Conservation (phyloP, 352 stramenopile genomes). For the Peronosclerospora sorghi region DNA sequence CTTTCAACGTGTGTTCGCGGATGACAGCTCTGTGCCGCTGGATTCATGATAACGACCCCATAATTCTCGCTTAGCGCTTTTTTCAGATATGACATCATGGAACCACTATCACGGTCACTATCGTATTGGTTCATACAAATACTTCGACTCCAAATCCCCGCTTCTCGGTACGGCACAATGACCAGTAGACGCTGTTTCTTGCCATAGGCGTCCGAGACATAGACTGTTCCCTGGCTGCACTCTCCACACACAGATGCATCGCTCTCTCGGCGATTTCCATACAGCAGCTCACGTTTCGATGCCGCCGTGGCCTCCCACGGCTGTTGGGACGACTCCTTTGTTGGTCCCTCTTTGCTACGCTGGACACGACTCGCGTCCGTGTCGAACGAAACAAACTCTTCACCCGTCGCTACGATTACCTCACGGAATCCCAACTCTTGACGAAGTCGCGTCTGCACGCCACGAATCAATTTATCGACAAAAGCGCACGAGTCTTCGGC, state of each 20-base stretch:
- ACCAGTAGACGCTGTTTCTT: constrained; percentile 58
- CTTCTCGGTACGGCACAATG: constrained; percentile 77
- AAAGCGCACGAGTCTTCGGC: constrained; percentile 51
- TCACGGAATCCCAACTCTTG: constrained; percentile 57
- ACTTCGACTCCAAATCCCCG: constrained; percentile 75
- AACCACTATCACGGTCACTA: constrained; percentile 46
- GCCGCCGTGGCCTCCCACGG: constrained; percentile 20
- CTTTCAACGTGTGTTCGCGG: constrained; percentile 61
- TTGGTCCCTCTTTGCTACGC: neutral
- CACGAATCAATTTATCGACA: constrained; percentile 60
- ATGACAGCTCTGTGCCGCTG: constrained; percentile 63
- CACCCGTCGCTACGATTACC: constrained; percentile 46
- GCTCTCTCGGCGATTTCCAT: constrained; percentile 18
- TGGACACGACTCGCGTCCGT: constrained; percentile 10
- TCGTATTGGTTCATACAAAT: constrained; percentile 71
- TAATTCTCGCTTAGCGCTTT: constrained; percentile 78
- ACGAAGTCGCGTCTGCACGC: constrained; percentile 44
- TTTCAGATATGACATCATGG: constrained; percentile 70
- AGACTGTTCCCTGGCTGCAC: constrained; percentile 58
- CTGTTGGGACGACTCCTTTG: neutral
- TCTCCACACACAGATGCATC: constrained; percentile 31
- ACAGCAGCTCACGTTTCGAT: constrained; percentile 18
- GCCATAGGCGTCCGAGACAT: constrained; percentile 48
- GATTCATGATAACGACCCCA: constrained; percentile 76
- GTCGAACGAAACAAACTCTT: constrained; percentile 16